Base-by-base conservation (phyloP, 2,329 filamentous ascomycete genomes). In the Boeremia lycopersici region DNA sequence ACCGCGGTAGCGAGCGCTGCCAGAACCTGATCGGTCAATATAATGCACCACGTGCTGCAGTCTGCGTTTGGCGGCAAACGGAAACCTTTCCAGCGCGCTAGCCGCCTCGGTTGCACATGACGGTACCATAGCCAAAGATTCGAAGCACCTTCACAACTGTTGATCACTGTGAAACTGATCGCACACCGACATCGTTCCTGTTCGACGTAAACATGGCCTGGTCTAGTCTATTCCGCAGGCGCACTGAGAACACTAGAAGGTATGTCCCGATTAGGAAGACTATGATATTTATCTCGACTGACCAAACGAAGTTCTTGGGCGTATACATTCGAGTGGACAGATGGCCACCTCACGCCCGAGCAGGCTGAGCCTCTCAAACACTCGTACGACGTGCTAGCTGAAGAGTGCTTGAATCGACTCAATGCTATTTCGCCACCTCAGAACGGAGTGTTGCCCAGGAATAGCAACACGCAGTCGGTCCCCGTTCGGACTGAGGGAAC, bases 291-390 rank as follows among this genome's bases (percentile, higher is more conserved):
- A 36, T 53, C 53, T 41, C 36, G 31, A 53, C 59, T 68, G 15
- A 64, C 53, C 8, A 33, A n/a, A 28, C 35, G 17, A 55, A 81
- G 79, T 25, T 74, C 72, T 60, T 91, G 87, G 85, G 87, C 84
- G 17, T 84, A 90, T 66, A 82, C 80, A 6, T 92, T 93, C 69
- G 82, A 86, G 63, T 87, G 88, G 81, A 89, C 88, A 1, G 71
- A 81, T 6, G 73, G 86, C 3, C 90, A 93, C 70, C 75, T 84
- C 15, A 84, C 83, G 1, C 73, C 78, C 6, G 81, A 87, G 49
- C 77, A 90, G 64, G 76, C 87, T 34, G 74, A 82, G 48, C 83
- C 82, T 3, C 69, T 89, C 60, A 87, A 86, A 44, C 82, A 84
- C 53, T 83, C 84, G 1, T 93, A 90, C 68, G 90, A 93, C 72